These are phyloP conservation scores for Balakata baccata DNA, from an alignment of 345 rosid genomes.

Conservation along the genomic window DNA sequence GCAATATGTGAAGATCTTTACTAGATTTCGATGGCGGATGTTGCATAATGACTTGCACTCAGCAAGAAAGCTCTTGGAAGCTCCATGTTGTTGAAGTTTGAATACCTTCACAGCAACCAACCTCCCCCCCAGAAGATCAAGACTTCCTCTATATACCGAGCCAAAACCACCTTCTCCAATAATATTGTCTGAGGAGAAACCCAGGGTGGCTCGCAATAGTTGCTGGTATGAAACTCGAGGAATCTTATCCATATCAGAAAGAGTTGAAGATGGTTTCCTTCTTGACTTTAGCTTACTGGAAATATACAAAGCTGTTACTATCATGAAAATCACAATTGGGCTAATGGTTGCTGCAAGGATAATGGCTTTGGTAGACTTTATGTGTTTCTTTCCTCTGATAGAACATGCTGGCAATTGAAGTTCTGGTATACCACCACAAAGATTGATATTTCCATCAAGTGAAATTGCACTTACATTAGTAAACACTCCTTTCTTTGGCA, in stretches of 20 bases:
- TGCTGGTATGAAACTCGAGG: background rate
- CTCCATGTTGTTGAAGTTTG: constrained; percentile 5
- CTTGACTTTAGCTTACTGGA: background rate
- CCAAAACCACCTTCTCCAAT: constrained; percentile 6
- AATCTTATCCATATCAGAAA: background rate
- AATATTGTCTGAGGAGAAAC: background rate
- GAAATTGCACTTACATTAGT: background rate
- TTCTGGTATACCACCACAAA: constrained; percentile 14
- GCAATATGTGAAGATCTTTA: background rate
- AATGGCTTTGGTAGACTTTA: background rate
- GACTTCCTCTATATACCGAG: background rate
- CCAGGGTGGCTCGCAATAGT: background rate
- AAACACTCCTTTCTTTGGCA: constrained; percentile 13
- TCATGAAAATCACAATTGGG: background rate
- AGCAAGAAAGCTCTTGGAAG: constrained; percentile 1
- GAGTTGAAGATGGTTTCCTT: background rate
- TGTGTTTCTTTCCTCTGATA: too few relatives aligned
- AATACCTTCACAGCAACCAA: constrained; percentile 13
- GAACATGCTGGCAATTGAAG: constrained; percentile 3
- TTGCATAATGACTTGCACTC: background rate
- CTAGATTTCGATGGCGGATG: constrained; percentile 6
- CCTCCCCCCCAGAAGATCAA: background rate
- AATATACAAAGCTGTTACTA: background rate
- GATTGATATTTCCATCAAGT: constrained; percentile 1
- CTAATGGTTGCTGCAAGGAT: background rate